A percentile compares a stretch with the other conserved stretches of the same genome.
phyloP scores from a whole-genome alignment of 2,329 filamentous ascomycete genomes.

The Aspergillus aculeatinus region DNA sequence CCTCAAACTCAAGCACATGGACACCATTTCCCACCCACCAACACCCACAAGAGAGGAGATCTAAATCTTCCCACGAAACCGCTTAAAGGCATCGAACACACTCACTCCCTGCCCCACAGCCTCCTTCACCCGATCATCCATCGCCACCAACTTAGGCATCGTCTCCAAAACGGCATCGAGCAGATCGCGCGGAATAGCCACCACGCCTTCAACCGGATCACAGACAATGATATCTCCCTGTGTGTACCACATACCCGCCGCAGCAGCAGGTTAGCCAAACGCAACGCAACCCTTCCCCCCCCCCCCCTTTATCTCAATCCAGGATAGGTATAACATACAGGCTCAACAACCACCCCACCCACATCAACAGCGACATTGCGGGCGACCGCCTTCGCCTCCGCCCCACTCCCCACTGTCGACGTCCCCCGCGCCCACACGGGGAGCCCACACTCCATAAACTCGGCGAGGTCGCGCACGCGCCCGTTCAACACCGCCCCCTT shows the following conservation, averaged over 20 bases:
- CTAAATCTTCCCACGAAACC: slow-evolving; percentile 44
- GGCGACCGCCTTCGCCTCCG: slow-evolving; percentile 44
- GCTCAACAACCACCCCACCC: slow-evolving; percentile 42
- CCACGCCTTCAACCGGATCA: slow-evolving; percentile 68
- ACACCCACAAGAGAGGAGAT: neutral
- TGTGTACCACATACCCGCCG: neutral
- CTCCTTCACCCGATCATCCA: slow-evolving; percentile 62
- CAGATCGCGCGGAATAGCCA: slow-evolving; percentile 63
- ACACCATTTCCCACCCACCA: neutral
- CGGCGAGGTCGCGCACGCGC: slow-evolving; percentile 64
- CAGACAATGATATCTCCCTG: slow-evolving; percentile 68
- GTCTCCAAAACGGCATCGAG: slow-evolving; percentile 61
- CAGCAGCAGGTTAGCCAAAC: slow-evolving; percentile 4
- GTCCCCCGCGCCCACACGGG: slow-evolving; percentile 51
- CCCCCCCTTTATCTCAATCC: neutral
- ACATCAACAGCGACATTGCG: slow-evolving; percentile 43
- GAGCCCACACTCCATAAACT: slow-evolving; percentile 56
- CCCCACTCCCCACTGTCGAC: slow-evolving; percentile 47
- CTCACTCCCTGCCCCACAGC: slow-evolving; percentile 63
- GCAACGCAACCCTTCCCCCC: neutral
- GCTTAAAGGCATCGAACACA: slow-evolving; percentile 66
- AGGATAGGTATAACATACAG: slow-evolving; percentile 32
- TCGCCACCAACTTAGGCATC: slow-evolving; percentile 53
- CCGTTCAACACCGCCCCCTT: slow-evolving; percentile 67
- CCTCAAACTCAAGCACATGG: neutral